These are phyloP conservation scores for Aegilops tauschii DNA, from an alignment of 176 grass and related monocot species.

Conservation along the genomic window DNA sequence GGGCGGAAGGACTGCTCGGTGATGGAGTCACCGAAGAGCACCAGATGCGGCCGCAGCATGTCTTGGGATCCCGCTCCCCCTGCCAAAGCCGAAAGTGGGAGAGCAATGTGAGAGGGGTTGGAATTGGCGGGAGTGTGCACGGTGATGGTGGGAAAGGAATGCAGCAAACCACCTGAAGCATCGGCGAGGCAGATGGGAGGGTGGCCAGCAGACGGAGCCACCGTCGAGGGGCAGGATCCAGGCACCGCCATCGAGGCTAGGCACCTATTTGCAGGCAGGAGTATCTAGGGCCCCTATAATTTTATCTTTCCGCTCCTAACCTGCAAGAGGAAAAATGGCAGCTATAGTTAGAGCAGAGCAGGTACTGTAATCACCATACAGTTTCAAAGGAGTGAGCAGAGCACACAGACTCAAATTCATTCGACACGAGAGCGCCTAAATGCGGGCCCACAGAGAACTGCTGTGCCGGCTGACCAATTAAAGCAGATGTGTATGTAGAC, in stretches of 20 bases:
- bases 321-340: background rate
- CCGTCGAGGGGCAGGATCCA: background rate
- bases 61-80: background rate
- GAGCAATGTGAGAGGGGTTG: background rate
- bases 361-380: background rate
- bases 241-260: background rate
- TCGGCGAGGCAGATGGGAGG: slow-evolving; percentile 13
- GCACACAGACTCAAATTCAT: background rate
- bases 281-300: too few relatives aligned
- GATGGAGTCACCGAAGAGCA: slow-evolving; percentile 77
- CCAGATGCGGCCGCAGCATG: slow-evolving; percentile 38
- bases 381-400: background rate
- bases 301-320: too few relatives aligned
- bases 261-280: too few relatives aligned
- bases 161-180: background rate
- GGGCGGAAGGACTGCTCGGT: slow-evolving; percentile 66
- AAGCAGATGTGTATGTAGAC: too few relatives aligned
- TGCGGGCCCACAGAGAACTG: too few relatives aligned
- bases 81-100: background rate
- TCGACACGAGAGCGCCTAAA: background rate
- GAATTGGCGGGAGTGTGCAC: background rate
- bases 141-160: background rate
- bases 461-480: too few relatives aligned
- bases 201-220: background rate
- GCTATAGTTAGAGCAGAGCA: background rate